Percentiles rank a stretch among this genome's conserved stretches.
Evolutionary conservation across 768 basidiomycete genomes (phyloP).

Genomic region (Termitomyces sp.): DNA sequence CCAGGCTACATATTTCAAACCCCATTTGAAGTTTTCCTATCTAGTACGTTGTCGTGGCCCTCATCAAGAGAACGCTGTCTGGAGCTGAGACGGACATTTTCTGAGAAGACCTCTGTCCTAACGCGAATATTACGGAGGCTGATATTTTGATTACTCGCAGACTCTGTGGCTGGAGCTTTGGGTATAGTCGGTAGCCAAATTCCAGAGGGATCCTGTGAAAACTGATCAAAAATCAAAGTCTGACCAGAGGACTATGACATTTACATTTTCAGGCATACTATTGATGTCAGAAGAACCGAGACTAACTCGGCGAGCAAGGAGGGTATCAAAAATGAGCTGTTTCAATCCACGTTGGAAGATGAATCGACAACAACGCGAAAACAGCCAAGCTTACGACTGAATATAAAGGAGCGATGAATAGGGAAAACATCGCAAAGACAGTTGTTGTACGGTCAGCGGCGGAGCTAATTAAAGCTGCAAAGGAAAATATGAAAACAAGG

Average conservation of each 20-base stretch:
- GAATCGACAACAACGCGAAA: background rate
- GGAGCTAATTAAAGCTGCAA: conserved; percentile 29
- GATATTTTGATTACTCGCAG: conserved; percentile 12
- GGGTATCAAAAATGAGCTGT: conserved; percentile 14
- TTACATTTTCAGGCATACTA: background rate
- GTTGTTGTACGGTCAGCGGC: conserved; percentile 22
- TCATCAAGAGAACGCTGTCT: background rate
- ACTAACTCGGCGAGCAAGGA: conserved; percentile 10
- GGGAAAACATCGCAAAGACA: conserved; percentile 33
- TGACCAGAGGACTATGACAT: background rate
- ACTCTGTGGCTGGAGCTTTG: background rate
- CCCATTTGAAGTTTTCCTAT: background rate
- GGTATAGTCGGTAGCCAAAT: conserved; percentile 10
- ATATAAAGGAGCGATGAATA: conserved; percentile 40
- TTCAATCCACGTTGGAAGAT: background rate
- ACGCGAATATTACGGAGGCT: conserved; percentile 18
- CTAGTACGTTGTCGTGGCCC: background rate
- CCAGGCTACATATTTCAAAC: background rate
- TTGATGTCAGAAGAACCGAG: conserved; percentile 6
- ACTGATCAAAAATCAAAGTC: background rate
- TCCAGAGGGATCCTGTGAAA: background rate
- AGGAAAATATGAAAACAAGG: conserved; percentile 31
- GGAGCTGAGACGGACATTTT: background rate
- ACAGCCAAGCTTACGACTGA: conserved; percentile 29
- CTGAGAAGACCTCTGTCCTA: conserved; percentile 13